phyloP scores from a whole-genome alignment of 2,329 filamentous ascomycete species.

The Colletotrichum falcatum region DNA sequence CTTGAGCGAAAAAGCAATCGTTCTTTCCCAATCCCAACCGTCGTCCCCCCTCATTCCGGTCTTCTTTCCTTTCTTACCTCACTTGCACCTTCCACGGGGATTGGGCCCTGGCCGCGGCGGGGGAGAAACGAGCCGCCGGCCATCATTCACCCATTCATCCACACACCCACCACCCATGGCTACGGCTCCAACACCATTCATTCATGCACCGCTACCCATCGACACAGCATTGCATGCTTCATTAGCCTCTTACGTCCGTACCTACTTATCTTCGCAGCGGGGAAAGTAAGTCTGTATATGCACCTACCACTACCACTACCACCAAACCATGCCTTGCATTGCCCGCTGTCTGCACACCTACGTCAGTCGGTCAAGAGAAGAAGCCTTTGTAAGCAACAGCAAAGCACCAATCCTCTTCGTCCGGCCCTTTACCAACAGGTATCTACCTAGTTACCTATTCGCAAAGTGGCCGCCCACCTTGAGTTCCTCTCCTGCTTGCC shows the following conservation, averaged over 20 bases:
- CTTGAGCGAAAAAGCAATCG: conserved; percentile 29
- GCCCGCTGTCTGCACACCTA: conserved; percentile 9
- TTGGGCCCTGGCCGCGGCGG: background rate
- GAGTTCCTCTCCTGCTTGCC: conserved; percentile 8
- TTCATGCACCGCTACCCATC: conserved; percentile 16
- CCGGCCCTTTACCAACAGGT: background rate
- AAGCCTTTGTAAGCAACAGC: background rate
- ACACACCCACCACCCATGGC: background rate
- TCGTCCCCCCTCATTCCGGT: conserved; percentile 15
- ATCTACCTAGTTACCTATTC: too few species aligned
- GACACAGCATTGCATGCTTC: conserved; percentile 10
- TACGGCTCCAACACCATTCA: background rate
- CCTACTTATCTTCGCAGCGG: conserved; percentile 24
- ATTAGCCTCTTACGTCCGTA: conserved; percentile 14
- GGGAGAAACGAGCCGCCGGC: conserved; percentile 19
- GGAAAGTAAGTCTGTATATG: background rate
- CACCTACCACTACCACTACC: background rate
- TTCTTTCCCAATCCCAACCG: background rate
- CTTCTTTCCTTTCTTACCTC: conserved; percentile 21
- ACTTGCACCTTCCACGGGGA: too few species aligned
- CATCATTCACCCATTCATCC: background rate
- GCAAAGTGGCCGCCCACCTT: conserved; percentile 6
- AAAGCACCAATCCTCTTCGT: background rate
- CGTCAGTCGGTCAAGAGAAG: conserved; percentile 21
- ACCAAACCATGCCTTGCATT: conserved; percentile 3